A percentile compares a stretch with the other conserved stretches of the same genome.
Evolutionary conservation across 139 green algal genomes (phyloP).

Genomic region (Chlamydomonas incerta): DNA sequence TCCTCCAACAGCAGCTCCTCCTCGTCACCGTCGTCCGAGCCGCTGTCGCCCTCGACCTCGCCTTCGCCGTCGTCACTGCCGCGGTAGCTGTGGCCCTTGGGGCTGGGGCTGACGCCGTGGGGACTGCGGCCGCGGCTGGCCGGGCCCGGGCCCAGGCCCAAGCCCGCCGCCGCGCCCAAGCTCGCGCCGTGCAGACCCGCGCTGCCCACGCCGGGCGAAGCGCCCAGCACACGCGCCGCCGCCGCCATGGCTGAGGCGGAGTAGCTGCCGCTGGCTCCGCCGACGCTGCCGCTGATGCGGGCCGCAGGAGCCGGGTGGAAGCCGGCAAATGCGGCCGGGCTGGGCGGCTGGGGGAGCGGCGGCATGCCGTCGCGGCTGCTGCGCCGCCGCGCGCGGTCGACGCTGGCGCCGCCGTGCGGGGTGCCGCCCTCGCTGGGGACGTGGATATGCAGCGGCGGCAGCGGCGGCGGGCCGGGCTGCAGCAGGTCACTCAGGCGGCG

Average conservation of each 20-base stretch:
- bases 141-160: too few species aligned
- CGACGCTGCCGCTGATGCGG: background rate
- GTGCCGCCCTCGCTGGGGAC: too few species aligned
- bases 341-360: background rate
- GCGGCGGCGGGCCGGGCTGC: background rate
- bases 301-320: background rate
- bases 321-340: too few species aligned
- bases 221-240: too few species aligned
- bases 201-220: too few species aligned
- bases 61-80: background rate
- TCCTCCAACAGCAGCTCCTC: conserved; percentile 23
- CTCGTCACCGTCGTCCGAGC: background rate
- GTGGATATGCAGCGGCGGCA: background rate
- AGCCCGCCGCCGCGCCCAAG: too few species aligned
- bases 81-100: too few species aligned
- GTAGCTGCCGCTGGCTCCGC: too few species aligned
- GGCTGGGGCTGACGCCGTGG: too few species aligned
- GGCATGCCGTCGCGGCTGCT: conserved; percentile 38
- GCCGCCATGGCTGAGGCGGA: too few species aligned
- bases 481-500: conserved; percentile 29
- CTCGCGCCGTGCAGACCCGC: too few species aligned
- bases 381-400: background rate
- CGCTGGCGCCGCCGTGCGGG: background rate
- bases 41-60: conserved; percentile 5
- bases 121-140: too few species aligned